Evolutionary conservation across 2,329 filamentous ascomycete genomes (phyloP).

Genomic region (Monosporascus sp.): DNA sequence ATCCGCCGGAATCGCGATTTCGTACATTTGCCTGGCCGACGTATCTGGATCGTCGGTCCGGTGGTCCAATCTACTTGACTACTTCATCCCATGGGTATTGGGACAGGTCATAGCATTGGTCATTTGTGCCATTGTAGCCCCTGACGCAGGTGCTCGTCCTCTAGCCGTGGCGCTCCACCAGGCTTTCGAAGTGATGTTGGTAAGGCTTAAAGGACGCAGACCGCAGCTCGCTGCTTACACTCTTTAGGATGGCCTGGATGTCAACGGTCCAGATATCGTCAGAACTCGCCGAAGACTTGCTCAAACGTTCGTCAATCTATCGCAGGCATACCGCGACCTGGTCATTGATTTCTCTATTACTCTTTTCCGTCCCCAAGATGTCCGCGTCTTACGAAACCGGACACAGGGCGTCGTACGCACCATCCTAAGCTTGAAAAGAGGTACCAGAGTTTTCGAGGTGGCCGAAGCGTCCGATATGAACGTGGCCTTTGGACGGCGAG

Average conservation of each 20-base stretch:
- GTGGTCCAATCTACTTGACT: constrained; percentile 47
- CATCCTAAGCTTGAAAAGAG: constrained; percentile 45
- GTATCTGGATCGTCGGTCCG: constrained; percentile 34
- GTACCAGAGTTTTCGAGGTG: constrained; percentile 39
- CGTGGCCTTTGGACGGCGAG: constrained; percentile 1
- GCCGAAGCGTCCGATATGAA: constrained; percentile 11
- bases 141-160: constrained; percentile 50
- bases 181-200: constrained; percentile 42
- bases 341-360: constrained; percentile 52
- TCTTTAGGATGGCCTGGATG: constrained; percentile 27
- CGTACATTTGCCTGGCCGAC: constrained; percentile 47
- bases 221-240: constrained; percentile 11
- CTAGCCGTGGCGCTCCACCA: constrained; percentile 42
- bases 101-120: constrained; percentile 48
- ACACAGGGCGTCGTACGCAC: constrained; percentile 50
- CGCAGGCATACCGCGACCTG: constrained; percentile 50
- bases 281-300: constrained; percentile 38
- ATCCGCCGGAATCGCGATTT: constrained; percentile 49
- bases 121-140: constrained; percentile 42
- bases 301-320: constrained; percentile 49
- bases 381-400: constrained; percentile 45
- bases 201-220: constrained; percentile 13
- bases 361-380: constrained; percentile 44
- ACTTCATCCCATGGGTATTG: constrained; percentile 49
- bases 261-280: constrained; percentile 30